Evolutionary conservation across 306 rosid genomes (phyloP).

Genomic region (Fagus sylvatica): DNA sequence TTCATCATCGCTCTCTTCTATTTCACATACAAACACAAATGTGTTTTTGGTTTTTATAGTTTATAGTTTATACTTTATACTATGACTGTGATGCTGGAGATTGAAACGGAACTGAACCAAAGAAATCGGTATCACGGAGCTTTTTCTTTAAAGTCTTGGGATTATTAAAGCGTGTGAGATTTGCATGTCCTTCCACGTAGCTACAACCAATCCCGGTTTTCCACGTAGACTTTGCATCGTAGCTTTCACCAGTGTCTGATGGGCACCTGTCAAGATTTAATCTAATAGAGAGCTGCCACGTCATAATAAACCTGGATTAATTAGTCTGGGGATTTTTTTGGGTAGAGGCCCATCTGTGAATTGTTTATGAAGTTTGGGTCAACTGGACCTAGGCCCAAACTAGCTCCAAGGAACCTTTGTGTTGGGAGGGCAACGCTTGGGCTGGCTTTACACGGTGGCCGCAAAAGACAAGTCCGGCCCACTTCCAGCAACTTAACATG

Average conservation of each 20-base stretch:
- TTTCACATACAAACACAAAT: not conserved
- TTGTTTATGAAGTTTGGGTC: no score
- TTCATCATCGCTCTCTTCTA: slow-evolving; percentile 29
- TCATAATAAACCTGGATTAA: not conserved
- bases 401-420: no score
- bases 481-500: no score
- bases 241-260: not conserved
- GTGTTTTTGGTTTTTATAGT: not conserved
- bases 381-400: no score
- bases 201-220: slow-evolving; percentile 16
- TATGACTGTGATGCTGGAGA: not conserved
- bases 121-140: not conserved
- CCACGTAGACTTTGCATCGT: slow-evolving; percentile 39
- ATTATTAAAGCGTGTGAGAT: not conserved
- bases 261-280: not conserved
- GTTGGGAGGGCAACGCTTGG: no score
- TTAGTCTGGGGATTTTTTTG: no score
- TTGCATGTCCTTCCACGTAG: slow-evolving; percentile 55
- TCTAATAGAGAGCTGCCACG: slow-evolving; percentile 11
- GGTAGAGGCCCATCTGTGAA: no score
- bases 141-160: not conserved
- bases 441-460: no score
- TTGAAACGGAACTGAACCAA: not conserved
- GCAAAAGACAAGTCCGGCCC: no score
- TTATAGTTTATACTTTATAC: no score